A percentile compares a stretch with the other conserved stretches of the same genome.
Evolutionary conservation across 164 flowering plant species (phyloP).

Genomic region (Protea cynaroides): DNA sequence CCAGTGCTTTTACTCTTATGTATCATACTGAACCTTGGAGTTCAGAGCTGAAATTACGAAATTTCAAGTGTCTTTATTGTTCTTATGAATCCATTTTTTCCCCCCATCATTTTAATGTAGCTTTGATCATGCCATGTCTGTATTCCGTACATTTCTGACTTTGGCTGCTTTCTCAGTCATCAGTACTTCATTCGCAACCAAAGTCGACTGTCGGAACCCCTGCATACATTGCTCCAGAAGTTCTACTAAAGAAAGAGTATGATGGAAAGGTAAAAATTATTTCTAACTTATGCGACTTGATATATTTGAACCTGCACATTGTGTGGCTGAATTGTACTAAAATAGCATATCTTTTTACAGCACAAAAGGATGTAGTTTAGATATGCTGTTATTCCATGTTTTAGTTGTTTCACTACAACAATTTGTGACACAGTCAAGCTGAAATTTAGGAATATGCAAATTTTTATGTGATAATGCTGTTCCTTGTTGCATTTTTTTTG

Average conservation of each 20-base stretch:
- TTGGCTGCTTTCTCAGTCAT: conserved; percentile 48
- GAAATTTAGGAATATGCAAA: no score
- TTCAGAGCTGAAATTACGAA: no score
- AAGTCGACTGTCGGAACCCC: conserved; percentile 96
- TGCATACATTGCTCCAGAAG: conserved; percentile 96
- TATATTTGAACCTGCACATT: neutral
- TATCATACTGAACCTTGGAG: no score
- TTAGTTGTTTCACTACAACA: no score
- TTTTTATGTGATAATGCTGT: no score
- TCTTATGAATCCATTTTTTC: neutral
- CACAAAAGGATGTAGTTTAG: no score
- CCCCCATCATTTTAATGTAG: neutral
- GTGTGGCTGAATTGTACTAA: no score
- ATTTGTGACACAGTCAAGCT: no score
- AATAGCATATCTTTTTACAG: no score
- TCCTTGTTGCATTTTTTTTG: no score
- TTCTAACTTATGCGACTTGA: neutral
- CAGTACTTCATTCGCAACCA: conserved; percentile 96
- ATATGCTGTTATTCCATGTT: no score
- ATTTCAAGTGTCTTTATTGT: neutral
- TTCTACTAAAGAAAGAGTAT: conserved; percentile 75
- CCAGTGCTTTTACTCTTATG: neutral
- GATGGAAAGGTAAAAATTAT: conserved; percentile 70
- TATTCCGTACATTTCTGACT: neutral
- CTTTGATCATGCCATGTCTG: neutral